These are phyloP conservation scores for Tranzscheliella williamsii DNA, from an alignment of 1,284 basidiomycete genomes.

Conservation along the genomic window DNA sequence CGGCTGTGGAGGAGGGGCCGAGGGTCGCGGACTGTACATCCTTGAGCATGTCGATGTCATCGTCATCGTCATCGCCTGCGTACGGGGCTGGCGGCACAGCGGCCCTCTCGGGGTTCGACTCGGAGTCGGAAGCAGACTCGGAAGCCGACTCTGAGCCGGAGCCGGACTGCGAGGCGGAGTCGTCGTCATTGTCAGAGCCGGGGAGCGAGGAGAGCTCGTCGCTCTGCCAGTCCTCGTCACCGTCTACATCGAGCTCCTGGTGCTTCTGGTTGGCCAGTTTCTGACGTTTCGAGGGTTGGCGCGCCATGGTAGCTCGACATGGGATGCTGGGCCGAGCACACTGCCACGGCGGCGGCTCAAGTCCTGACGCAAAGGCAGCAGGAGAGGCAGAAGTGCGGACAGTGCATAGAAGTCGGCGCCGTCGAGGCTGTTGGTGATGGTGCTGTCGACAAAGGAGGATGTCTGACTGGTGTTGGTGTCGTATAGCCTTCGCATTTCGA, in stretches of 20 bases:
- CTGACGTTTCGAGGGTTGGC: slow-evolving; percentile 24
- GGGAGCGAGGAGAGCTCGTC: slow-evolving; percentile 33
- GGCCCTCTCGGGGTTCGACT: not conserved
- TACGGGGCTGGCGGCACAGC: slow-evolving; percentile 3
- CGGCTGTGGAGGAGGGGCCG: not conserved
- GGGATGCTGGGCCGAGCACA: no score
- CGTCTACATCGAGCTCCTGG: slow-evolving; percentile 17
- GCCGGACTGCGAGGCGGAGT: not conserved
- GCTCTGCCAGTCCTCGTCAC: slow-evolving; percentile 32
- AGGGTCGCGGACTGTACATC: not conserved
- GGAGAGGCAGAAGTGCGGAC: no score
- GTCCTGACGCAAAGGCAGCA: no score
- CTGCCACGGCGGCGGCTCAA: no score
- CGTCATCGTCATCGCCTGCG: not conserved
- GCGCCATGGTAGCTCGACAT: not conserved
- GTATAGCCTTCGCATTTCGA: no score
- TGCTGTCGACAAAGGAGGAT: no score
- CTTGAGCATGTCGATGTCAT: slow-evolving; percentile 33
- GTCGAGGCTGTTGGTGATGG: no score
- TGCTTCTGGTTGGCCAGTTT: slow-evolving; percentile 2
- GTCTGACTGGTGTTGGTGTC: no score
- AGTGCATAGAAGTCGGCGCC: no score
- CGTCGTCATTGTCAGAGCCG: slow-evolving; percentile 14
- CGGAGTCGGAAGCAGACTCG: slow-evolving; percentile 1
- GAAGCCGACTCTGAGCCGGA: not conserved